Conservation (phyloP, 495 filamentous ascomycete species). For the Aspergillus asperescens region DNA sequence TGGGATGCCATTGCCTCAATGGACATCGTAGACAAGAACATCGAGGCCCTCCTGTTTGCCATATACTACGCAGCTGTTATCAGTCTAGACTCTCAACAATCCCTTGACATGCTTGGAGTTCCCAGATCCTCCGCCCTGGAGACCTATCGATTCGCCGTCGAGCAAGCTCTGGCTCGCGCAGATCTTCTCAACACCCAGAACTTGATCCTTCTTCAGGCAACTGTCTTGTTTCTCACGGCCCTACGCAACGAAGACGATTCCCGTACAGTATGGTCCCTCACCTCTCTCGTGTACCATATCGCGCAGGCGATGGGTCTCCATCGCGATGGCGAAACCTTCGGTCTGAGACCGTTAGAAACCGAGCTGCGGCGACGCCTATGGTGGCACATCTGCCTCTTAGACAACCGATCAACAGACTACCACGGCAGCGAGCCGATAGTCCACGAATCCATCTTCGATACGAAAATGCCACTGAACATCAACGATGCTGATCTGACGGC, state of each 20-base stretch:
- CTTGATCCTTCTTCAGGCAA: conserved; percentile 31
- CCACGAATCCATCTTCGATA: conserved; percentile 21
- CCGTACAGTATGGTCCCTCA: conserved; percentile 41
- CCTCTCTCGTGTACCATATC: conserved; percentile 43
- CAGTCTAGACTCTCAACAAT: conserved; percentile 25
- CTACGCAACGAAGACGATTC: conserved; percentile 39
- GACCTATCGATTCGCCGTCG: conserved; percentile 29
- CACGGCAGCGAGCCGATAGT: conserved; percentile 32
- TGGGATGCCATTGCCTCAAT: conserved; percentile 33
- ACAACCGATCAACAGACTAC: conserved; percentile 34
- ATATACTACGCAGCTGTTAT: conserved; percentile 41
- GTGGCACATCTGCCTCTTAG: conserved; percentile 35
- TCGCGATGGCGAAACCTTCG: conserved; percentile 38
- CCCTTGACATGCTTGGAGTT: conserved; percentile 21
- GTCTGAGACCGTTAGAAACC: conserved; percentile 33
- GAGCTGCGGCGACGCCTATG: conserved; percentile 43
- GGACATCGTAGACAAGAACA: conserved; percentile 26
- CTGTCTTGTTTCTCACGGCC: conserved; percentile 32
- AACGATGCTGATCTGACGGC: conserved; percentile 23
- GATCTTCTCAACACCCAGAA: conserved; percentile 33
- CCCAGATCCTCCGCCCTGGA: conserved; percentile 21
- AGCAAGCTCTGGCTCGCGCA: conserved; percentile 24
- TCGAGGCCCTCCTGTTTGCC: conserved; percentile 40
- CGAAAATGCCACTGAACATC: conserved; percentile 25
- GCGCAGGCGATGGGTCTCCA: conserved; percentile 48